phyloP scores from a whole-genome alignment of 2,329 filamentous ascomycete genomes.

The Ophiostoma australiae region DNA sequence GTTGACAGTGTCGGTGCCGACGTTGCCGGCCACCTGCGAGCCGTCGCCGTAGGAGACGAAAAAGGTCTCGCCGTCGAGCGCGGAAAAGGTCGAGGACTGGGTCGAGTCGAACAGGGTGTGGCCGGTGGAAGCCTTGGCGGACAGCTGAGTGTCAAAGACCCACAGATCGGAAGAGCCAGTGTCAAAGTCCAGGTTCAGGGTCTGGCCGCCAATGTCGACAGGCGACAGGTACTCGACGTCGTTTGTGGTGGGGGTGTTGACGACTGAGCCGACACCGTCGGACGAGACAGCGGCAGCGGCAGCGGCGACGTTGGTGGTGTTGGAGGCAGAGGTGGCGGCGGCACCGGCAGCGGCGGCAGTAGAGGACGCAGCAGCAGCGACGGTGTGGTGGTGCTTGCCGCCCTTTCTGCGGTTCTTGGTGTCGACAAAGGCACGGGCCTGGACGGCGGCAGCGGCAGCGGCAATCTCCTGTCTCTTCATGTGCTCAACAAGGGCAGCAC shows the following conservation, averaged over 20 bases:
- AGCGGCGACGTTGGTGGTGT: constrained; percentile 27
- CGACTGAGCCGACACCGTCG: constrained; percentile 51
- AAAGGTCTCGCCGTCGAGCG: constrained; percentile 48
- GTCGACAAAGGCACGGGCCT: neutral
- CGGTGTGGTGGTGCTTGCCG: constrained; percentile 18
- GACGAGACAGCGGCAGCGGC: constrained; percentile 27
- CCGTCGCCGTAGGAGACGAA: constrained; percentile 65
- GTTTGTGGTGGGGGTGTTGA: constrained; percentile 59
- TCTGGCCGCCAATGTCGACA: constrained; percentile 64
- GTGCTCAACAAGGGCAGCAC: constrained; percentile 40
- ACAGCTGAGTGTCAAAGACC: constrained; percentile 62
- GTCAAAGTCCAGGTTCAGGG: constrained; percentile 66
- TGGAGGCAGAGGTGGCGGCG: neutral
- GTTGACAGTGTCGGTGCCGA: constrained; percentile 62
- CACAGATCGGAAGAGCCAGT: constrained; percentile 73
- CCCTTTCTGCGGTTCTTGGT: constrained; percentile 15
- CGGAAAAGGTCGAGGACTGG: constrained; percentile 36
- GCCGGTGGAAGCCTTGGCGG: constrained; percentile 39
- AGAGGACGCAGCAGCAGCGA: neutral
- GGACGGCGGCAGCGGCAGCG: constrained; percentile 26
- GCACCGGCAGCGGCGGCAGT: neutral
- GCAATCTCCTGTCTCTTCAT: constrained; percentile 31
- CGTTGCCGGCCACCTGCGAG: constrained; percentile 57
- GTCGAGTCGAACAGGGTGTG: constrained; percentile 44
- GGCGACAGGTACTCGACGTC: constrained; percentile 67